These are phyloP conservation scores for Yarrowia divulgata DNA, from an alignment of 805 yeast species.

Conservation along the genomic window DNA sequence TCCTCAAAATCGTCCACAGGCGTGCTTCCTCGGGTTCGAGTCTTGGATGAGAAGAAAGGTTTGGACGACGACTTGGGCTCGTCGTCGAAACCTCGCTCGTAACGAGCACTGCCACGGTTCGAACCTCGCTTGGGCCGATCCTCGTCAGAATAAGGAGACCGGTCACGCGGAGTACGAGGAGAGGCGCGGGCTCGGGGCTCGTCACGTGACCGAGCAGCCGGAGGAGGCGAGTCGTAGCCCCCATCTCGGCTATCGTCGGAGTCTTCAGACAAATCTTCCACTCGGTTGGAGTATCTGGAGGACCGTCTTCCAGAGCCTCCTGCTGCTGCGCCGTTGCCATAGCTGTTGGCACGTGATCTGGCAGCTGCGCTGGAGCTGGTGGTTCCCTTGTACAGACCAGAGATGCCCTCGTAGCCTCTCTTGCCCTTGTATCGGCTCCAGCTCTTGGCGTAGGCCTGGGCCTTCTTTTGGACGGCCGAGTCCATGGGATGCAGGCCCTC, in stretches of 20 bases:
- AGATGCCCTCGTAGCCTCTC: constrained; percentile 27
- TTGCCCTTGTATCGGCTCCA: constrained; percentile 59
- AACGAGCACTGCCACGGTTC: constrained; percentile 1
- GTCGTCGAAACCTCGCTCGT: constrained; percentile 26
- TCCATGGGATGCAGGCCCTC: constrained; percentile 44
- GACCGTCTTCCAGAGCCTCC: neutral
- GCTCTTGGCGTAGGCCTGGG: constrained; percentile 60
- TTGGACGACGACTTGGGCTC: constrained; percentile 13
- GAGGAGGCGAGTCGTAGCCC: constrained; percentile 8
- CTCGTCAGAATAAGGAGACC: constrained; percentile 10
- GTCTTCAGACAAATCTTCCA: constrained; percentile 30
- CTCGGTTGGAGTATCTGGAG: constrained; percentile 30
- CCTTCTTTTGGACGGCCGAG: constrained; percentile 57
- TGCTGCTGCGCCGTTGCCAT: neutral
- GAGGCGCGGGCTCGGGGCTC: constrained; percentile 2
- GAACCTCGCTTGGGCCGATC: neutral
- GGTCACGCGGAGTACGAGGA: constrained; percentile 1
- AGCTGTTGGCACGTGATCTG: constrained; percentile 14
- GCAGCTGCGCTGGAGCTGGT: neutral
- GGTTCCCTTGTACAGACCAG: neutral
- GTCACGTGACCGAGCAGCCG: neutral
- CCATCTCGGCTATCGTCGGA: constrained; percentile 7
- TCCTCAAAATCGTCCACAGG: constrained; percentile 17
- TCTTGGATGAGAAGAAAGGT: constrained; percentile 30
- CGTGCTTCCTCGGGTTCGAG: constrained; percentile 10